Conservation (phyloP, 2,329 filamentous ascomycete species). For the Fusarium buxicola region DNA sequence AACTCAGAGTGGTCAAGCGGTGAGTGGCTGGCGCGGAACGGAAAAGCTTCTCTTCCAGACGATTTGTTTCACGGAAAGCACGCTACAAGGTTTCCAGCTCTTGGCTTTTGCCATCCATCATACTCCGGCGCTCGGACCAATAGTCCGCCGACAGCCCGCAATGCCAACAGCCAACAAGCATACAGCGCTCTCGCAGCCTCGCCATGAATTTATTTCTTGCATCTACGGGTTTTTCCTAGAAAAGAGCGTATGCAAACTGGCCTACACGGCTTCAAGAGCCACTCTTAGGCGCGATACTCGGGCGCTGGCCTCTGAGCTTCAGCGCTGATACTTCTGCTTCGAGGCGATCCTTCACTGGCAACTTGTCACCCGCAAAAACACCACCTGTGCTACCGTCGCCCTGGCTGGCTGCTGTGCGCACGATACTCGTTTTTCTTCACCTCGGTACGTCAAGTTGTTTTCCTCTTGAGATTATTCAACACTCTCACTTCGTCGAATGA, state of each 20-base stretch:
- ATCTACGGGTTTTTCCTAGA: slow-evolving; percentile 7
- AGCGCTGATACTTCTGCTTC: not conserved
- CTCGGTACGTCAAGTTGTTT: slow-evolving; percentile 30
- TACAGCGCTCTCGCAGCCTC: slow-evolving; percentile 30
- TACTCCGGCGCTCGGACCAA: slow-evolving; percentile 35
- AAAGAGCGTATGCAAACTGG: slow-evolving; percentile 7
- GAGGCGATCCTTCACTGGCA: slow-evolving; percentile 1
- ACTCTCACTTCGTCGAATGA: slow-evolving; percentile 55
- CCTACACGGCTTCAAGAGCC: slow-evolving; percentile 9
- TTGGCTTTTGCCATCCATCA: slow-evolving; percentile 11
- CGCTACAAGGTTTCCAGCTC: not conserved
- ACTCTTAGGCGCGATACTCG: slow-evolving; percentile 9
- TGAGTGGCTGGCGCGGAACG: slow-evolving; percentile 12
- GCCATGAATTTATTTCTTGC: slow-evolving; percentile 28
- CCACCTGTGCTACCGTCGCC: slow-evolving; percentile 2
- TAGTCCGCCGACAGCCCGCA: slow-evolving; percentile 31
- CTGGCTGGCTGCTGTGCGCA: slow-evolving; percentile 10
- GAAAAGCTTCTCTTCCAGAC: slow-evolving; percentile 23
- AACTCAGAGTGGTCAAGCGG: not conserved
- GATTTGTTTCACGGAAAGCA: not conserved
- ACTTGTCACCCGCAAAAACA: not conserved
- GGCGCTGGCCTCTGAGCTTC: not conserved
- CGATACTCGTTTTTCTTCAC: not conserved
- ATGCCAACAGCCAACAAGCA: slow-evolving; percentile 24
- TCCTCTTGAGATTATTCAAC: slow-evolving; percentile 7